A percentile compares a stretch with the other conserved stretches of the same genome.
Evolutionary conservation across 768 basidiomycete genomes (phyloP).

Genomic region (Amanita polypyramis): DNA sequence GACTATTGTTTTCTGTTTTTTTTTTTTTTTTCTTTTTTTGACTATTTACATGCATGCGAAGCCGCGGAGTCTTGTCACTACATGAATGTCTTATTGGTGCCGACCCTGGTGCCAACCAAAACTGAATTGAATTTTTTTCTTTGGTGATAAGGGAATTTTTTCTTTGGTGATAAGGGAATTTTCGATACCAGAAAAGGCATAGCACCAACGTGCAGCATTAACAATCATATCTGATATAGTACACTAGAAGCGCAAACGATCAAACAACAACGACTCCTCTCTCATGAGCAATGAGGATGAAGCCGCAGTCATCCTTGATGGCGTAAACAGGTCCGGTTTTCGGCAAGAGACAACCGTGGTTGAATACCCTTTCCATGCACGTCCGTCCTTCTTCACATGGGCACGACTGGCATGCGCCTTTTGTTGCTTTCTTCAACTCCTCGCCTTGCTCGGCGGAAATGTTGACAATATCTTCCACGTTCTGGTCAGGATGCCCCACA

Average conservation of each 20-base stretch:
- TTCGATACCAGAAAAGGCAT: no score
- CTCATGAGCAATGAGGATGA: background rate
- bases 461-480: background rate
- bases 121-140: no score
- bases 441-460: background rate
- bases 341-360: slow-evolving; percentile 5
- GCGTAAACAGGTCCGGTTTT: slow-evolving; percentile 4
- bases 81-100: no score
- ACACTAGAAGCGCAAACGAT: background rate
- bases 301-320: slow-evolving; percentile 6
- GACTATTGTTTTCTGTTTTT: no score
- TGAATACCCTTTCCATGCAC: slow-evolving; percentile 1
- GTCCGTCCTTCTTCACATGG: background rate
- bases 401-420: background rate
- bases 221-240: background rate
- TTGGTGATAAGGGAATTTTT: no score
- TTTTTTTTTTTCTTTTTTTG: no score
- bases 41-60: no score
- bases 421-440: background rate
- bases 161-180: no score
- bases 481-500: slow-evolving; percentile 5
- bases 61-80: no score
- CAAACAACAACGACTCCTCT: no score
- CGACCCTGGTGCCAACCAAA: no score
- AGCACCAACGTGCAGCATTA: background rate